Conservation (phyloP, 306 rosid genomes). For the Crotalaria pallida region DNA sequence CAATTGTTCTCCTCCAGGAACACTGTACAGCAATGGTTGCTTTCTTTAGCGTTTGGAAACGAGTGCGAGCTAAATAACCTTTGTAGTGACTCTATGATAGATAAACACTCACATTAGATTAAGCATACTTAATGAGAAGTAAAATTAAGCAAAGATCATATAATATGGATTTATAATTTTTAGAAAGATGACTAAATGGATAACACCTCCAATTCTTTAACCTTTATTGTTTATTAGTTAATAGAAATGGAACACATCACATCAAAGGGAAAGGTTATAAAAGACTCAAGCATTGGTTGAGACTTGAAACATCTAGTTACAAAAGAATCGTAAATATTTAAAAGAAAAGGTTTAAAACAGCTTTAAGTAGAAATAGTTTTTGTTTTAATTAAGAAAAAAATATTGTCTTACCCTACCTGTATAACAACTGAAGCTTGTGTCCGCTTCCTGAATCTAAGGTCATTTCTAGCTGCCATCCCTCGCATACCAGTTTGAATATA, state of each 20-base stretch:
- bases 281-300: slow-evolving; percentile 3
- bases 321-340: background rate
- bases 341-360: background rate
- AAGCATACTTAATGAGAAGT: slow-evolving; percentile 5
- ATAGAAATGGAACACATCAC: background rate
- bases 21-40: slow-evolving; percentile 61
- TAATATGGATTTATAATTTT: background rate
- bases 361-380: background rate
- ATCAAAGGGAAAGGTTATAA: background rate
- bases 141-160: background rate
- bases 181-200: background rate
- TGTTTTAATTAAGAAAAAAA: slow-evolving; percentile 3
- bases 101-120: slow-evolving; percentile 9
- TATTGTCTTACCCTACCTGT: slow-evolving; percentile 48
- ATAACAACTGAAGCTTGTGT: slow-evolving; percentile 55
- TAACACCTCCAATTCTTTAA: slow-evolving; percentile 1
- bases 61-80: slow-evolving; percentile 28
- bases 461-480: slow-evolving; percentile 70
- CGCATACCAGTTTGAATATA: slow-evolving; percentile 64
- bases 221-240: background rate
- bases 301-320: background rate
- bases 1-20: slow-evolving; percentile 59
- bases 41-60: slow-evolving; percentile 40
- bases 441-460: slow-evolving; percentile 52
- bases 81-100: slow-evolving; percentile 53